Evolutionary conservation across 495 filamentous ascomycete species (phyloP), one percentile per base, ranked within the genome.

Genomic region (Tetracladium setigerum): DNA sequence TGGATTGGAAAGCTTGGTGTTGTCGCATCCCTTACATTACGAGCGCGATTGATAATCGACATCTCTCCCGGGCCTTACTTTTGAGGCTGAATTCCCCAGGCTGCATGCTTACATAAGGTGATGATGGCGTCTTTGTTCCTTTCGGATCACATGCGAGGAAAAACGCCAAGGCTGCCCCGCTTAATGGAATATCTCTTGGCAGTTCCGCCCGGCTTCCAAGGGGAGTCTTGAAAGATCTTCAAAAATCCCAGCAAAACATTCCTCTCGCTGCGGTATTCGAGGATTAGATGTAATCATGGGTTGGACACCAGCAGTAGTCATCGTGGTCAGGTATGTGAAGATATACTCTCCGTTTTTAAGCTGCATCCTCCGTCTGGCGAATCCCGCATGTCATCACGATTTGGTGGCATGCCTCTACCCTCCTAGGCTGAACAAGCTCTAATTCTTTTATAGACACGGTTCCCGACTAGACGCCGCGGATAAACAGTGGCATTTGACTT

Each of bases 401-500:
- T 27, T 27, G 7, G 22, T 7, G 7, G 22, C 22, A 27, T 27
- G 7, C 3, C 22, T 27, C 22, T 27, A 27, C 22, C 22, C 22
- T 27, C 7, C 22, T 27, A 27, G 22, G 22, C 22, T 27, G 22
- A 17, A 22, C 34, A 33, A 52, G n/a, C 17, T 36, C 37, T 45
- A 22, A 56, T 34, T 15, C 19, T 40, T 7, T 17, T 44, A 14
- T 53, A 95, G 89, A 62, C 92, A 99, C 63, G 92, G 92, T 52
- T 82, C 88, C 35, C 83, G 92, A 32, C 81, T 99, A 30, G 92
- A 99, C 62, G 86, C 87, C 37, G 87, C 89, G 50, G 89, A 97
- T 69, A 86, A 87, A 59, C 76, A 88, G 64, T 99, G 92, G 92
- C 89, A 96, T 66, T 73, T 95, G 11, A 83, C 86, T n/a, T 95